Evolutionary conservation across 2,329 filamentous ascomycete species (phyloP), one percentile per base, ranked within the genome.

Genomic region (Paracamarosporium sp.): DNA sequence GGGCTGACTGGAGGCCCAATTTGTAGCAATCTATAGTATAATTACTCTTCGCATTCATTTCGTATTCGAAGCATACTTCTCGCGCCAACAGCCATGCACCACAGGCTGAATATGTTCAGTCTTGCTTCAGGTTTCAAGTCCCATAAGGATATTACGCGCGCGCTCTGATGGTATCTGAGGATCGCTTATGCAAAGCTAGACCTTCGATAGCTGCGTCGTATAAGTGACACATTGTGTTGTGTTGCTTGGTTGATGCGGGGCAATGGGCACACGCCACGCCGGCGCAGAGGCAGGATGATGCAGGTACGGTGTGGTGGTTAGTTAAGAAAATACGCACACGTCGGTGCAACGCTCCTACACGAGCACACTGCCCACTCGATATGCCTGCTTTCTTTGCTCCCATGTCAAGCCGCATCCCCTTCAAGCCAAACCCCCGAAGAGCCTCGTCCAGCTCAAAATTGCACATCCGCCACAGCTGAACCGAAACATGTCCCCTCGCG

Each of bases 271-370:
- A 11, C 50, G 52, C 50, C 44, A 51, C 53, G 28, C 40, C 43
- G 53, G 41, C 46, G 51, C 58, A 55, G 55, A 25, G 33, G 51
- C 58, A 55, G 55, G 25, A 35, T 50, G 22, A 50, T 61, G 59
- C 59, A 61, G 59, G 55, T 58, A 61, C 59, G 47, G 25, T 44
- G n/a, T n/a, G n/a, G n/a, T n/a, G n/a, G n/a, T n/a, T n/a, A n/a
- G n/a, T n/a, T n/a, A 41, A 41, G 43, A 33, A 33, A 11, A 17
- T 27, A 44, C 36, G n/a, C n/a, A n/a, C 30, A 47, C 33, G 47
- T 31, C 46, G 50, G 56, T 50, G 44, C 35, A 55, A 60, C 57
- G 54, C 43, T 55, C 48, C 48, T 41, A 45, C 48, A 50, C 22
- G 53, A 54, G 45, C 53, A 43, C 28, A 48, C 40, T 38, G 25